Percentiles rank a stretch among this genome's conserved stretches.
Conservation (phyloP, 163 green algal genomes). For the Volvox carteri region DNA sequence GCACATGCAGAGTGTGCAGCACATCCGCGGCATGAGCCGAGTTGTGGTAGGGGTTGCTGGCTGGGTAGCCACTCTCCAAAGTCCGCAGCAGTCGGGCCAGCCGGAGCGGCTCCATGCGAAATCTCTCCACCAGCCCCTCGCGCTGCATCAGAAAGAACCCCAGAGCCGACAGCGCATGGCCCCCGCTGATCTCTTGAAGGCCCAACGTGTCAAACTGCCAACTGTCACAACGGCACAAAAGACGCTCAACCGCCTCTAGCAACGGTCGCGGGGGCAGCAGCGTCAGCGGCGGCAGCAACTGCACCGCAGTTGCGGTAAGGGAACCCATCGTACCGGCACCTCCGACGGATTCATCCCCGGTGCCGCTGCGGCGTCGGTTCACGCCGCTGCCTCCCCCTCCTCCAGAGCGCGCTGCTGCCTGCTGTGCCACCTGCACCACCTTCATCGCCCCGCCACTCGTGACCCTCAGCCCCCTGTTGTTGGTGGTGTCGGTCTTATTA, state of each 20-base stretch:
- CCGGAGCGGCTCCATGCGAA: neutral
- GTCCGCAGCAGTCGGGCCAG: conserved; percentile 28
- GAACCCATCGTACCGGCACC: neutral
- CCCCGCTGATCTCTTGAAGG: neutral
- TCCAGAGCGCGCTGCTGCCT: too few relatives aligned
- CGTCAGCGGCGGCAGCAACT: neutral
- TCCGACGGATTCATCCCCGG: too few relatives aligned
- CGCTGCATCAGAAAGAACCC: conserved; percentile 44
- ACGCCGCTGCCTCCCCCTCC: too few relatives aligned
- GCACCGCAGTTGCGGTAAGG: neutral
- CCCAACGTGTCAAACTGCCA: conserved; percentile 43
- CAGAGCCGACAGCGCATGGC: conserved; percentile 14
- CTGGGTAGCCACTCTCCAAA: conserved; percentile 12
- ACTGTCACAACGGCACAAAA: neutral
- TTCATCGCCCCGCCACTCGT: too few relatives aligned
- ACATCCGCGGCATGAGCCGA: conserved; percentile 51
- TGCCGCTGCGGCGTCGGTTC: too few relatives aligned
- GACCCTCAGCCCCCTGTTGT: too few relatives aligned
- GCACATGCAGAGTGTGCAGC: conserved; percentile 43
- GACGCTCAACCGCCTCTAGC: conserved; percentile 22
- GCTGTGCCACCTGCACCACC: too few relatives aligned
- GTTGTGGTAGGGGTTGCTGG: conserved; percentile 45
- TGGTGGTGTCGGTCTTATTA: too few relatives aligned
- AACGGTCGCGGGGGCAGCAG: neutral
- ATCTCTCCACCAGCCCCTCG: neutral